A percentile compares a stretch with the other conserved stretches of the same genome.
These are phyloP conservation scores for Trichoderma semiorbis DNA, from an alignment of 2,329 filamentous ascomycete genomes.

Conservation along the genomic window DNA sequence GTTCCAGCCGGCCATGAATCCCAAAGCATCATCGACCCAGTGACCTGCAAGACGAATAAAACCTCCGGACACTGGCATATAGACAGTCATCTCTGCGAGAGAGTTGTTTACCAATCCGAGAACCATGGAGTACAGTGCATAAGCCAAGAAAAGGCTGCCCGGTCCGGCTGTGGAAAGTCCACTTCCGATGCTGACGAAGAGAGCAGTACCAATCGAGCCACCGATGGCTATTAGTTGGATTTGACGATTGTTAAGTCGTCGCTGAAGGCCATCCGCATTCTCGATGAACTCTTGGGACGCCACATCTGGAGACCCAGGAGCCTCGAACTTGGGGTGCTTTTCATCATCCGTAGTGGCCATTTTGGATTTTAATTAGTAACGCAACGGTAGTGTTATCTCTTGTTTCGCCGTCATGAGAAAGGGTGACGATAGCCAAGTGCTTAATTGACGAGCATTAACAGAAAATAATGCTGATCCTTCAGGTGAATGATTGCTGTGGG, in stretches of 20 bases:
- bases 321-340: slow-evolving; percentile 28
- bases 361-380: background rate
- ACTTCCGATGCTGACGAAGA: slow-evolving; percentile 60
- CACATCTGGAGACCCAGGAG: slow-evolving; percentile 26
- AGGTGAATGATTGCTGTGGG: background rate
- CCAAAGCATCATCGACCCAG: slow-evolving; percentile 64
- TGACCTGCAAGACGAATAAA: slow-evolving; percentile 63
- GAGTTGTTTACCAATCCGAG: slow-evolving; percentile 62
- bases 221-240: slow-evolving; percentile 59
- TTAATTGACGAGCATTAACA: background rate
- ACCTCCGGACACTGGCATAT: slow-evolving; percentile 60
- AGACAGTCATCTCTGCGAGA: slow-evolving; percentile 61
- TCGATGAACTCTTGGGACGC: slow-evolving; percentile 25
- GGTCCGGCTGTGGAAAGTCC: slow-evolving; percentile 46
- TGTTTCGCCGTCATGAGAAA: background rate
- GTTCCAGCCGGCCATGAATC: slow-evolving; percentile 50
- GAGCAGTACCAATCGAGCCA: slow-evolving; percentile 54
- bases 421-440: background rate
- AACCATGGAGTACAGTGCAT: slow-evolving; percentile 51
- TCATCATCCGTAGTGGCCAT: slow-evolving; percentile 28
- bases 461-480: background rate
- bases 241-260: slow-evolving; percentile 51
- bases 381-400: background rate
- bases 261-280: slow-evolving; percentile 40
- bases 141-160: slow-evolving; percentile 55